These are phyloP conservation scores for Sanghuangporus weigelae DNA, from an alignment of 1,284 basidiomycete genomes.

Conservation along the genomic window DNA sequence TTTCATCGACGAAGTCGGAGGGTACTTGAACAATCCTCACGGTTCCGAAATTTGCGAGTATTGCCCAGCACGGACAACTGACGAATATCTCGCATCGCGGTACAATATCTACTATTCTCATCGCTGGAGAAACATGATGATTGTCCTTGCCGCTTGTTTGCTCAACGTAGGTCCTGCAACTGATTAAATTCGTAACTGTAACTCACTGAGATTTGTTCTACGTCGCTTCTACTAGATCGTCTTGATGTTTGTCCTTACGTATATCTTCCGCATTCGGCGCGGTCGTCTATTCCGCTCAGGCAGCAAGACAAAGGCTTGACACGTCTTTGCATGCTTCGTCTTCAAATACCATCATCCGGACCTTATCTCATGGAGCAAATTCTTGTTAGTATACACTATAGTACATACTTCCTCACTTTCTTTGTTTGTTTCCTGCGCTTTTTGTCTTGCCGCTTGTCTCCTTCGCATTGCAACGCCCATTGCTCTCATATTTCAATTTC, in stretches of 20 bases:
- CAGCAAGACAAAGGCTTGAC: background rate
- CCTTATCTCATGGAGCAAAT: background rate
- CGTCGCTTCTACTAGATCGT: background rate
- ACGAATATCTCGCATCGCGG: conserved; percentile 6
- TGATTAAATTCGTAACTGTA: too few relatives aligned
- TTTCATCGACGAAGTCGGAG: conserved; percentile 51
- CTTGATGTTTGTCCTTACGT: conserved; percentile 4
- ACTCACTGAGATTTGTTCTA: too few relatives aligned
- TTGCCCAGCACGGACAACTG: conserved; percentile 25
- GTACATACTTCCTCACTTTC: too few relatives aligned
- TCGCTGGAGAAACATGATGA: conserved; percentile 17
- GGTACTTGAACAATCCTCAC: conserved; percentile 60
- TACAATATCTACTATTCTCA: conserved; percentile 31
- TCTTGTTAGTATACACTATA: too few relatives aligned
- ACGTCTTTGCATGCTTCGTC: background rate
- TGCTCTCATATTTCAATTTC: too few relatives aligned
- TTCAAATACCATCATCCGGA: background rate
- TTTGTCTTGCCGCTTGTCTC: too few relatives aligned
- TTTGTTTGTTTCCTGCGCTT: too few relatives aligned
- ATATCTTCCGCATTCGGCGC: conserved; percentile 7
- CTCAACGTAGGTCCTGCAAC: conserved; percentile 12
- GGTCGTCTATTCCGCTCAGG: conserved; percentile 23
- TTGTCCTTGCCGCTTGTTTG: conserved; percentile 11
- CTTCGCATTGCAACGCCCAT: too few relatives aligned
- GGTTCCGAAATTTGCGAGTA: conserved; percentile 33